phyloP scores from a whole-genome alignment of 805 yeast genomes.

The Pichia paraexigua region DNA sequence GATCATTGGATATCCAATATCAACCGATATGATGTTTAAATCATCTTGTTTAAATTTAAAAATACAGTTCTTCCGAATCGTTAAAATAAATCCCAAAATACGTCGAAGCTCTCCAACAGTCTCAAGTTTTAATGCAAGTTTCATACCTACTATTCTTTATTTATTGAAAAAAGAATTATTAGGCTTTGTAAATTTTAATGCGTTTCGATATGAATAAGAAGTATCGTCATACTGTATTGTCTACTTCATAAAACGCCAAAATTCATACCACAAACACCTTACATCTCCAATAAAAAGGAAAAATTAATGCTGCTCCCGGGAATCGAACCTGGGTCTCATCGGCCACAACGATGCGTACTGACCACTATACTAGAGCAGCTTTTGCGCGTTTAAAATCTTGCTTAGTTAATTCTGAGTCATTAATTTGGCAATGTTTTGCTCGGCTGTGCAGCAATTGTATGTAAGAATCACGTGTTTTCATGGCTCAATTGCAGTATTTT shows the following conservation, averaged over 20 bases:
- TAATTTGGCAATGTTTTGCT: too few relatives aligned
- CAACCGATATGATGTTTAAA: slow-evolving; percentile 44
- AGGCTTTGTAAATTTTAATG: too few relatives aligned
- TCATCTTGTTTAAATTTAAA: slow-evolving; percentile 45
- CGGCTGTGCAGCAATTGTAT: not conserved
- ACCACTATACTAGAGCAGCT: slow-evolving; percentile 20
- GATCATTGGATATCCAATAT: slow-evolving; percentile 53
- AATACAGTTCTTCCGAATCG: slow-evolving; percentile 47
- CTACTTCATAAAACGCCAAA: too few relatives aligned
- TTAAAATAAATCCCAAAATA: slow-evolving; percentile 23
- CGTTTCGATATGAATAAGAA: too few relatives aligned
- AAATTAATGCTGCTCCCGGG: slow-evolving; percentile 17
- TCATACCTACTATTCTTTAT: slow-evolving; percentile 14
- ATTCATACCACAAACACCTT: not conserved
- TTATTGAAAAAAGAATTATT: not conserved
- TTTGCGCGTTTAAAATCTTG: too few relatives aligned
- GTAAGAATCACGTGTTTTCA: too few relatives aligned
- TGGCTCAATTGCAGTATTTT: too few relatives aligned
- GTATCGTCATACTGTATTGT: too few relatives aligned
- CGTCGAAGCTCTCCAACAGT: slow-evolving; percentile 19
- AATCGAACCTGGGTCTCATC: slow-evolving; percentile 20
- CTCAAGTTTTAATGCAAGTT: slow-evolving; percentile 20
- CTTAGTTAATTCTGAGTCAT: too few relatives aligned
- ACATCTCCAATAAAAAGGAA: not conserved
- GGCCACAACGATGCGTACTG: slow-evolving; percentile 20